These are phyloP conservation scores for Neurospora sp. DNA, from an alignment of 495 filamentous ascomycete genomes.

Conservation along the genomic window DNA sequence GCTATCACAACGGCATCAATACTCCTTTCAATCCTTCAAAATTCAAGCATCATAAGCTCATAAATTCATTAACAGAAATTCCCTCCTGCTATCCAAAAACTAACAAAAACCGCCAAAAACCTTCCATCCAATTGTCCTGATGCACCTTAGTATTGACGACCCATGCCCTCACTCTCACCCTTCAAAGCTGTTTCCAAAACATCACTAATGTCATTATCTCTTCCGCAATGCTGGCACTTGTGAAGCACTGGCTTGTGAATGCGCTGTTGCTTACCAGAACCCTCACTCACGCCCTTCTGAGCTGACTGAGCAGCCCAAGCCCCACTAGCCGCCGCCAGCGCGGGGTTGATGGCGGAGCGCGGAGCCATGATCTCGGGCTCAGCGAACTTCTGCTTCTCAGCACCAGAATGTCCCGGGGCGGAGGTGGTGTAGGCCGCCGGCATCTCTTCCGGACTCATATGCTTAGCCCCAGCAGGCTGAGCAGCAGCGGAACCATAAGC, in stretches of 20 bases:
- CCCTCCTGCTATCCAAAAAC: neutral
- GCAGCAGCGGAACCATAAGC: neutral
- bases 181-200: neutral
- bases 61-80: neutral
- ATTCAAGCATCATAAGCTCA: neutral
- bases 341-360: neutral
- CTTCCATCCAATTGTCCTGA: neutral
- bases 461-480: neutral
- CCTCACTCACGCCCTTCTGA: neutral
- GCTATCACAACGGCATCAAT: neutral
- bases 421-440: neutral
- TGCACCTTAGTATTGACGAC: neutral
- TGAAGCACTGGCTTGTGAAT: slow-evolving; percentile 13
- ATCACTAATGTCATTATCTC: slow-evolving; percentile 26
- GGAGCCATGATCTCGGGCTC: neutral
- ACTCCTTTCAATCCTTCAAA: neutral
- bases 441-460: neutral
- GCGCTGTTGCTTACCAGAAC: neutral
- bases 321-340: slow-evolving; percentile 9
- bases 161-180: neutral
- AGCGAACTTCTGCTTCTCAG: neutral
- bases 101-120: neutral
- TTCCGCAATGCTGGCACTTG: slow-evolving; percentile 22
- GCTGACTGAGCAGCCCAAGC: slow-evolving; percentile 6
- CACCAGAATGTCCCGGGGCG: neutral